phyloP scores from a whole-genome alignment of 352 stramenopile species.

The Plasmopara halstedii region DNA sequence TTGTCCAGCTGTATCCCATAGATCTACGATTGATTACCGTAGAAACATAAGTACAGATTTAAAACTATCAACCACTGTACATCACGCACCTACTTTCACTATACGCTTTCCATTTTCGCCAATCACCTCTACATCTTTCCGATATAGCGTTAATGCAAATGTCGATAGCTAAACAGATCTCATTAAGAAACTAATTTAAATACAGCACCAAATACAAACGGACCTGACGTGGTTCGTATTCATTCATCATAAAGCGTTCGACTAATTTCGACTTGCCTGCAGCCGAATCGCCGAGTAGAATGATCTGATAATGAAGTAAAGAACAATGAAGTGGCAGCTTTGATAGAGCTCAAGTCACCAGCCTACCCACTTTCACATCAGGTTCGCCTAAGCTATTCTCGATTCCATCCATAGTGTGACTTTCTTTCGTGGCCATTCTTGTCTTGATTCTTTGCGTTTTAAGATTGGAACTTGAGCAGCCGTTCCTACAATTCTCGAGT shows the following conservation, averaged over 20 bases:
- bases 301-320: conserved; percentile 46
- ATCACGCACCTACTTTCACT: conserved; percentile 52
- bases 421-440: conserved; percentile 15
- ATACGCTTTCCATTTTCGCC: conserved; percentile 39
- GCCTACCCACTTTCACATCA: conserved; percentile 40
- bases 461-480: not conserved
- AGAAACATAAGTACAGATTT: not conserved
- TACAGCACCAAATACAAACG: not conserved
- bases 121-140: conserved; percentile 87
- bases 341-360: not conserved
- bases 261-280: conserved; percentile 95
- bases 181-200: not conserved
- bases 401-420: conserved; percentile 7
- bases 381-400: conserved; percentile 50
- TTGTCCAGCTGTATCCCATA: conserved; percentile 95
- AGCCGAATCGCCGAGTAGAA: conserved; percentile 91
- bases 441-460: conserved; percentile 14
- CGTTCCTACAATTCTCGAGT: not conserved
- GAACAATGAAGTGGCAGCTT: not conserved
- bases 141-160: conserved; percentile 92
- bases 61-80: not conserved
- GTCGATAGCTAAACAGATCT: conserved; percentile 74
- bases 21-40: conserved; percentile 44
- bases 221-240: conserved; percentile 90
- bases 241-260: conserved; percentile 93